Evolutionary conservation across 1,284 basidiomycete species (phyloP).

Genomic region (Fomes fomentarius): DNA sequence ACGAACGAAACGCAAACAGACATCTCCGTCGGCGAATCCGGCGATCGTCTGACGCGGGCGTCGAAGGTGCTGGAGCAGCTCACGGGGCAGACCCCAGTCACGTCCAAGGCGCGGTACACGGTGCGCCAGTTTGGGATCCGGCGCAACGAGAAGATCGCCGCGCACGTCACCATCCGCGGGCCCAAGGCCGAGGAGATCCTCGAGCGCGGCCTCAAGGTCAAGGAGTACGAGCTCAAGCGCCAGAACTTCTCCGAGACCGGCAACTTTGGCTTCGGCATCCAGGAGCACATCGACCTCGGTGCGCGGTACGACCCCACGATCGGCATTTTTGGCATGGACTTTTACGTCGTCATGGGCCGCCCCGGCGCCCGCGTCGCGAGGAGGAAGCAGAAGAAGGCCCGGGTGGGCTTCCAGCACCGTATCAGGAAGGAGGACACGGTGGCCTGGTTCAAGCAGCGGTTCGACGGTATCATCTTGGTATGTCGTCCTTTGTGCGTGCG

Average conservation of each 20-base stretch:
- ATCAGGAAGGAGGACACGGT: slow-evolving; percentile 94
- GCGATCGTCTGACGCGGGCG: slow-evolving; percentile 98
- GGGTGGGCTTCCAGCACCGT: slow-evolving; percentile 87
- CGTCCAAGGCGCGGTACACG: slow-evolving; percentile 99
- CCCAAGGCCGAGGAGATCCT: slow-evolving; percentile 99
- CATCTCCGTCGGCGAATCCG: slow-evolving; percentile 99
- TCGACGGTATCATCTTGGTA: slow-evolving; percentile 94
- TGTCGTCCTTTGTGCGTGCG: slow-evolving; percentile 34
- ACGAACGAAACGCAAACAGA: too few relatives aligned
- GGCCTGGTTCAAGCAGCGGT: slow-evolving; percentile 98
- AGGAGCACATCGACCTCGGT: slow-evolving; percentile 99
- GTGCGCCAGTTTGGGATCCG: slow-evolving; percentile 99
- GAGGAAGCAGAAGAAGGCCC: slow-evolving; percentile 89
- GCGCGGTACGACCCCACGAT: slow-evolving; percentile 97
- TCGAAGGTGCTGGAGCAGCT: slow-evolving; percentile 99
- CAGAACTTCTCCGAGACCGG: slow-evolving; percentile 98
- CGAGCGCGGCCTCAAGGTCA: slow-evolving; percentile 99
- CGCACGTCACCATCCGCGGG: slow-evolving; percentile 98
- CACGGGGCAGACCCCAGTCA: slow-evolving; percentile 98
- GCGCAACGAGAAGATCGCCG: slow-evolving; percentile 99
- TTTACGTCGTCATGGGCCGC: slow-evolving; percentile 97
- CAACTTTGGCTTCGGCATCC: slow-evolving; percentile 98
- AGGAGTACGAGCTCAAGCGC: slow-evolving; percentile 96
- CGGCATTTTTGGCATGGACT: slow-evolving; percentile 99
- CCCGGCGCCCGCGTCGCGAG: slow-evolving; percentile 92